Evolutionary conservation across 208 protist genomes (phyloP), one percentile per base, ranked within the genome.

Genomic region (Crithidia acanthocephali): DNA sequence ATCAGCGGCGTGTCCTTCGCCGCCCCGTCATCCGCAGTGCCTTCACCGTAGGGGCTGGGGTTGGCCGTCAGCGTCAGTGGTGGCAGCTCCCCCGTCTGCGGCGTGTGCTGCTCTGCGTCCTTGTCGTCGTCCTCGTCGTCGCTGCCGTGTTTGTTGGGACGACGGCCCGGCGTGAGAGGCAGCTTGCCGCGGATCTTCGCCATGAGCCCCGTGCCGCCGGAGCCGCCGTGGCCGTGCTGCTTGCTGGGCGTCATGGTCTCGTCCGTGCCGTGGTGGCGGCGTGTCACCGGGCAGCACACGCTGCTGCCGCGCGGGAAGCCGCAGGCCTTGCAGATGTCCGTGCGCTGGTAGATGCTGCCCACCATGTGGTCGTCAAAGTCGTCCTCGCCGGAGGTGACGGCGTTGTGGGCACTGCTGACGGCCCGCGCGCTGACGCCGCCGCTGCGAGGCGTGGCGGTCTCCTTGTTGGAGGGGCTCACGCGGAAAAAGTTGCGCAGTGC

Each of bases 211-310:
- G 55, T 68, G 37, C 48, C 27, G 8, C 33, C 47, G 27, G 63
- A 71, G 13, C 27, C 20, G 37, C 52, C 47, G 52, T 63, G 64
- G 63, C 50, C 64, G 62, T 71, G 50, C 27, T 51, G 60, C 35
- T 50, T 40, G 52, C 64, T 57, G 27, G 42, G 37, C 27, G 42
- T 40, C 15, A 78, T 58, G 20, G 27, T 33, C 59, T 78, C 74
- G 59, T 91, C 75, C 8, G 74, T 88, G 51, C 85, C 83, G 74
- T 88, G 83, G 74, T 91, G 85, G 47, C 57, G 79, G 13, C 50
- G 70, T 0, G 80, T 81, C 57, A 77, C 68, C 7, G 80, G 71
- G 68, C 85, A 91, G 47, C 56, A 75, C 33, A 84, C 85, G 28
- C 76, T 81, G 68, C 79, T 86, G 16, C 67, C 69, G 15, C 85